Percentiles rank a stretch among this genome's conserved stretches.
Evolutionary conservation across 495 filamentous ascomycete genomes (phyloP).

Genomic region (Annulohypoxylon bovei): DNA sequence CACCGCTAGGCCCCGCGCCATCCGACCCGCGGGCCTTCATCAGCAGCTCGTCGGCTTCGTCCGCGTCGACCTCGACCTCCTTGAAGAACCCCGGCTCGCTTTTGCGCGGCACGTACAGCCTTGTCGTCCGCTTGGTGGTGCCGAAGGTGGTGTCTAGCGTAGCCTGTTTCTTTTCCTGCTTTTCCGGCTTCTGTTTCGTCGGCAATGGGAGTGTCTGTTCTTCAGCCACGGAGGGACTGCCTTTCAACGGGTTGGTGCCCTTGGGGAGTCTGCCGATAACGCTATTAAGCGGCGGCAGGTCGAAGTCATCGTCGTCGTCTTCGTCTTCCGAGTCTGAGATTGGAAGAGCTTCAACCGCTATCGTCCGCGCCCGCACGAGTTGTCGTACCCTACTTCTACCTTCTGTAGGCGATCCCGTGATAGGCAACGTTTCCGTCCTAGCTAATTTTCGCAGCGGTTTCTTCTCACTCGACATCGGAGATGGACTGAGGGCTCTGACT

Average conservation of each 20-base stretch:
- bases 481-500: conserved; percentile 24
- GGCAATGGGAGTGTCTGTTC: background rate
- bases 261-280: conserved; percentile 18
- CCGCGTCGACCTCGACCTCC: conserved; percentile 48
- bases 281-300: conserved; percentile 40
- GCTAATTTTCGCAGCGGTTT: conserved; percentile 37
- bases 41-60: conserved; percentile 37
- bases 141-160: conserved; percentile 23
- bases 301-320: conserved; percentile 23
- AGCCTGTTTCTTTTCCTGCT: conserved; percentile 32
- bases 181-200: background rate
- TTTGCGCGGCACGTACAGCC: conserved; percentile 43
- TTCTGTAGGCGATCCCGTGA: conserved; percentile 14
- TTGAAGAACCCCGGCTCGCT: conserved; percentile 47
- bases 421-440: conserved; percentile 38
- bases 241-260: background rate
- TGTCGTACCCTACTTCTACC: conserved; percentile 7
- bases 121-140: conserved; percentile 34
- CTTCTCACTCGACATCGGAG: conserved; percentile 31
- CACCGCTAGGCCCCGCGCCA: background rate
- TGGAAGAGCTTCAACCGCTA: conserved; percentile 52
- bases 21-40: background rate
- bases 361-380: conserved; percentile 58
- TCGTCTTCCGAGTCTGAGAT: conserved; percentile 49
- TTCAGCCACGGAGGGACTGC: background rate